These are phyloP conservation scores for Jaapia argillacea DNA, from an alignment of 768 basidiomycete genomes.

Conservation along the genomic window DNA sequence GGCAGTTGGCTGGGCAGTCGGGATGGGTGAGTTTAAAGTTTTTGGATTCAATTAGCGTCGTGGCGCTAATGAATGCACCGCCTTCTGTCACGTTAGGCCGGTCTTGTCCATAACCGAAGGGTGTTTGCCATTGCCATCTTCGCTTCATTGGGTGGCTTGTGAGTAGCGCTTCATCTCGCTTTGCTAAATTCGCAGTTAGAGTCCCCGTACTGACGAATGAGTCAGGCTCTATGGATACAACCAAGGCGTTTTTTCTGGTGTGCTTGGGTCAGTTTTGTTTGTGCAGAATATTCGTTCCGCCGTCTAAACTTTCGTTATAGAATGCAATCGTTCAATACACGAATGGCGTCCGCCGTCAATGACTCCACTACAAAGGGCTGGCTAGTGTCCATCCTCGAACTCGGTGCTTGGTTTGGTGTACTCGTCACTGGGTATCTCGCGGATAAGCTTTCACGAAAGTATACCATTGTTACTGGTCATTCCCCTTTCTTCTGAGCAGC, in stretches of 20 bases:
- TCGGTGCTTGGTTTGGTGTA: slow-evolving; percentile 71
- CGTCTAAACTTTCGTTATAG: slow-evolving; percentile 12
- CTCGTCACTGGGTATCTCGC: slow-evolving; percentile 64
- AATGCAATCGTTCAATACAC: slow-evolving; percentile 39
- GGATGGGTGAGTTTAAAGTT: too few species aligned
- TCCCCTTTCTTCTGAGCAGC: slow-evolving; percentile 1
- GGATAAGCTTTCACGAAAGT: slow-evolving; percentile 66
- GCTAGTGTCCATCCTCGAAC: slow-evolving; percentile 65
- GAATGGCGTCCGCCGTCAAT: slow-evolving; percentile 46
- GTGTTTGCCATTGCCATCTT: slow-evolving; percentile 65
- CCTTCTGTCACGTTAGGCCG: too few species aligned
- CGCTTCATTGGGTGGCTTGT: slow-evolving; percentile 72
- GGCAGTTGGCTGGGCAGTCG: too few species aligned
- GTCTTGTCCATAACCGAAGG: slow-evolving; percentile 54
- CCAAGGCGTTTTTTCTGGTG: slow-evolving; percentile 73
- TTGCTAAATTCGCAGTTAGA: slow-evolving; percentile 4
- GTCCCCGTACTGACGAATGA: slow-evolving; percentile 17
- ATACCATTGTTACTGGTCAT: slow-evolving; percentile 52
- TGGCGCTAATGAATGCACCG: too few species aligned
- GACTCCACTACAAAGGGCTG: slow-evolving; percentile 52
- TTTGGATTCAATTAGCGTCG: too few species aligned
- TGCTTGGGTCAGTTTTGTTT: slow-evolving; percentile 40
- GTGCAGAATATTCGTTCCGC: background rate
- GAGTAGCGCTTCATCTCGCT: slow-evolving; percentile 18
- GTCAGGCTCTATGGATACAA: slow-evolving; percentile 41